phyloP scores from a whole-genome alignment of 495 filamentous ascomycete species.

The Pyrenula massariospora region DNA sequence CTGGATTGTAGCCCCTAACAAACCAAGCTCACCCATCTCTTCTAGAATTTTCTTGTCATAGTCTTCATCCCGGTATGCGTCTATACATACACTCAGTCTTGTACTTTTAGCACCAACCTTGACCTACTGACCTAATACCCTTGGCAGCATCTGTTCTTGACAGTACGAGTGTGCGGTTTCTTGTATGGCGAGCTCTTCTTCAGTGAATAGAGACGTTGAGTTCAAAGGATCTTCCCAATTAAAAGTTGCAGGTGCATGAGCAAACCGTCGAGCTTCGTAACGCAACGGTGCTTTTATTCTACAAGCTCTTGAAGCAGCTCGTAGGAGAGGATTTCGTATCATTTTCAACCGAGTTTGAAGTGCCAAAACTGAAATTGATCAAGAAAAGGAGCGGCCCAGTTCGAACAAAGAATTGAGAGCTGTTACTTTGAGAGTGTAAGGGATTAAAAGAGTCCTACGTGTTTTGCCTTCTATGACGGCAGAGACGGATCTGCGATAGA shows the following conservation, averaged over 20 bases:
- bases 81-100: slow-evolving; percentile 40
- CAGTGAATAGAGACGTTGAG: slow-evolving; percentile 61
- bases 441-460: too few species aligned
- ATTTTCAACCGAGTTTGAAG: too few species aligned
- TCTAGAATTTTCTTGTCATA: slow-evolving; percentile 80
- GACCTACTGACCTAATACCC: slow-evolving; percentile 77
- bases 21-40: slow-evolving; percentile 93
- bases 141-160: slow-evolving; percentile 74
- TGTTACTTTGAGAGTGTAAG: too few species aligned
- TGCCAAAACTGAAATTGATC: too few species aligned
- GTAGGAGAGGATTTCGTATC: neutral
- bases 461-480: too few species aligned
- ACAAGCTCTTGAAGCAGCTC: neutral
- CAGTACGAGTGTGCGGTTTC: slow-evolving; percentile 88
- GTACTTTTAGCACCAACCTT: neutral
- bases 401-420: too few species aligned
- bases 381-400: too few species aligned
- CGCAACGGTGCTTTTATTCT: neutral
- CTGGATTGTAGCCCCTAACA: slow-evolving; percentile 81
- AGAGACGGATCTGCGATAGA: too few species aligned
- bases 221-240: slow-evolving; percentile 88
- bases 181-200: slow-evolving; percentile 80
- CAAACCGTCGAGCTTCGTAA: slow-evolving; percentile 24
- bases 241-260: slow-evolving; percentile 49
- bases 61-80: slow-evolving; percentile 89